Base-by-base conservation (phyloP, 83 land plant species). In the Isoetes engelmannii region DNA sequence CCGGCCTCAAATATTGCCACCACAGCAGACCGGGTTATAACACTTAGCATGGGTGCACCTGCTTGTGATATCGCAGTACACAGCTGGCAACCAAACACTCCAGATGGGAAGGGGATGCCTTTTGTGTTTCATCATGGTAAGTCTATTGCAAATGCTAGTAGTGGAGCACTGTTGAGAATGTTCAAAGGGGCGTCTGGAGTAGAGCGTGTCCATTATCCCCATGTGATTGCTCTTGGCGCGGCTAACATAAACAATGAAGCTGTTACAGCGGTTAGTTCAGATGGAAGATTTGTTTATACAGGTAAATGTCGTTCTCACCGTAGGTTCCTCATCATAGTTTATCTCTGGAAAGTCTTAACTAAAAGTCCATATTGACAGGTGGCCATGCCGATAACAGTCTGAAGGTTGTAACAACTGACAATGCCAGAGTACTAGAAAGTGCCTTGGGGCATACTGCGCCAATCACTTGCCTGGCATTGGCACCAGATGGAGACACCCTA, bases 41-140 rank as follows among this genome's bases (percentile, higher is more conserved):
- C 83, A 61, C 84, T 85, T 8, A 89, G 87, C 69, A 70, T 67
- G 56, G 79, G 82, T 74, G 86, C 85, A 44, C 99, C 99, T 42
- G 78, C 87, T 6, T 89, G 87, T 53, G 82, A 76, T 76, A 74
- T 95, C 21, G 92, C 94, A 45, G 74, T 79, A 48, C 99, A 95
- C 74, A 89, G 75, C 65, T 95, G 99, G 99, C 91, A 95, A 61
- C 93, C 99, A 57, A 92, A 91, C 64, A 92, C 94, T 17, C 94
- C 94, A 42, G 94, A 92, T 80, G 89, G 94, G 44, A 85, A 85
- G 47, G 99, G 99, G n/a, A 72, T 77, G 48, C 99, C 99, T 45
- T 95, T 95, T 61, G 82, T 81, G 6, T 95, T 95, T 82, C 88
- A 92, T 53, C 97, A 88, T 81, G 97, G 89, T 4, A 88, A 84